phyloP scores from a whole-genome alignment of 2,329 filamentous ascomycete species.

The Phialophora verrucosa region DNA sequence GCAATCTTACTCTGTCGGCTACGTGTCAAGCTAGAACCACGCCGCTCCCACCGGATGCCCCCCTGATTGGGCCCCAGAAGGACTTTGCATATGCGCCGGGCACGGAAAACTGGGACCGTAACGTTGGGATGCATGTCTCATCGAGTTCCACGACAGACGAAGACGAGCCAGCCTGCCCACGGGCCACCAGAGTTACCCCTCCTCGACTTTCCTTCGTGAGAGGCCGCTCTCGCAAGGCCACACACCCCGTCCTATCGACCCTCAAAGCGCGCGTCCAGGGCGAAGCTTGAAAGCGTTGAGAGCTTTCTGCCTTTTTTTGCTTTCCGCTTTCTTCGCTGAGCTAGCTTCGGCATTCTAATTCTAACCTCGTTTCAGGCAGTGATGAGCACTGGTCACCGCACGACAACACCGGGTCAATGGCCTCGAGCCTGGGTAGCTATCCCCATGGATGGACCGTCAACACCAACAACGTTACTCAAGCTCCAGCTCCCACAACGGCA shows the following conservation, averaged over 20 bases:
- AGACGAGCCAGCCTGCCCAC: slow-evolving; percentile 22
- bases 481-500: background rate
- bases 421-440: slow-evolving; percentile 28
- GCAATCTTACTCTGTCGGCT: slow-evolving; percentile 33
- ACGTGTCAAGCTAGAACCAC: slow-evolving; percentile 21
- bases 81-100: slow-evolving; percentile 32
- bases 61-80: slow-evolving; percentile 31
- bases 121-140: slow-evolving; percentile 33
- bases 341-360: slow-evolving; percentile 19
- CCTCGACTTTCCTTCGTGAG: slow-evolving; percentile 24
- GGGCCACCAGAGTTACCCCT: slow-evolving; percentile 27
- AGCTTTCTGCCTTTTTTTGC: slow-evolving; percentile 10
- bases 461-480: slow-evolving; percentile 27
- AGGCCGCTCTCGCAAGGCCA: slow-evolving; percentile 31
- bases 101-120: slow-evolving; percentile 26
- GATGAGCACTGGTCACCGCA: slow-evolving; percentile 30
- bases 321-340: slow-evolving; percentile 18
- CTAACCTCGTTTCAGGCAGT: slow-evolving; percentile 31
- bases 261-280: background rate
- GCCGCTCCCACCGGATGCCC: slow-evolving; percentile 11
- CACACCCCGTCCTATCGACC: slow-evolving; percentile 21
- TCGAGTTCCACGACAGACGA: slow-evolving; percentile 28
- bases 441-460: slow-evolving; percentile 27
- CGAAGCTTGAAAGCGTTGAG: slow-evolving; percentile 5
- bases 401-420: slow-evolving; percentile 32